A percentile compares a stretch with the other conserved stretches of the same genome.
These are phyloP conservation scores for Coemansia sp. DNA, from an alignment of 371 early-diverging fungal genomes.

Conservation along the genomic window DNA sequence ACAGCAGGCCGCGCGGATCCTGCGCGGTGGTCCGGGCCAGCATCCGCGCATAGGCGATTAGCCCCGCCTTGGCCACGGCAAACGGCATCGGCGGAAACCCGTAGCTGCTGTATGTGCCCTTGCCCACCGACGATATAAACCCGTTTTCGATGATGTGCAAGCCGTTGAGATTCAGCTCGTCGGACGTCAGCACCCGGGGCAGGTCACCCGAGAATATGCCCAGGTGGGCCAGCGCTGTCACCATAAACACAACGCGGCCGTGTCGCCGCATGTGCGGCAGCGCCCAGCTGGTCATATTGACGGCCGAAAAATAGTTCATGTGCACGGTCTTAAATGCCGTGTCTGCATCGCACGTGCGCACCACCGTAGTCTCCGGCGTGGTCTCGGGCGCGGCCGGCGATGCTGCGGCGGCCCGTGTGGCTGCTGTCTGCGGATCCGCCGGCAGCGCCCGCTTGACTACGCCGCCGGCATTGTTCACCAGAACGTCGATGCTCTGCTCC, in stretches of 20 bases:
- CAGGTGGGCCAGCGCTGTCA: slow-evolving; percentile 45
- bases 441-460: slow-evolving; percentile 12
- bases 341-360: slow-evolving; percentile 28
- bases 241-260: slow-evolving; percentile 45
- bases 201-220: slow-evolving; percentile 48
- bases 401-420: background rate
- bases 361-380: background rate
- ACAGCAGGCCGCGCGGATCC: slow-evolving; percentile 41
- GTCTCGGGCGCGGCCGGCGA: background rate
- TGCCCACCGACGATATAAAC: slow-evolving; percentile 39
- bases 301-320: slow-evolving; percentile 44
- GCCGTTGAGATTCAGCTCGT: slow-evolving; percentile 27
- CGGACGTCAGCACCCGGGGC: slow-evolving; percentile 35
- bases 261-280: slow-evolving; percentile 38
- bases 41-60: slow-evolving; percentile 47
- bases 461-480: slow-evolving; percentile 50
- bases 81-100: slow-evolving; percentile 49
- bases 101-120: slow-evolving; percentile 36
- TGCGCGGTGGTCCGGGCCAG: slow-evolving; percentile 24
- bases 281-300: slow-evolving; percentile 30
- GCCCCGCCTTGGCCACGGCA: slow-evolving; percentile 50
- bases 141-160: slow-evolving; percentile 45
- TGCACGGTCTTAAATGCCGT: slow-evolving; percentile 31
- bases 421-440: background rate
- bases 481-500: slow-evolving; percentile 37